These are phyloP conservation scores for Penicillium lagena DNA, from an alignment of 495 filamentous ascomycete genomes.

Conservation along the genomic window DNA sequence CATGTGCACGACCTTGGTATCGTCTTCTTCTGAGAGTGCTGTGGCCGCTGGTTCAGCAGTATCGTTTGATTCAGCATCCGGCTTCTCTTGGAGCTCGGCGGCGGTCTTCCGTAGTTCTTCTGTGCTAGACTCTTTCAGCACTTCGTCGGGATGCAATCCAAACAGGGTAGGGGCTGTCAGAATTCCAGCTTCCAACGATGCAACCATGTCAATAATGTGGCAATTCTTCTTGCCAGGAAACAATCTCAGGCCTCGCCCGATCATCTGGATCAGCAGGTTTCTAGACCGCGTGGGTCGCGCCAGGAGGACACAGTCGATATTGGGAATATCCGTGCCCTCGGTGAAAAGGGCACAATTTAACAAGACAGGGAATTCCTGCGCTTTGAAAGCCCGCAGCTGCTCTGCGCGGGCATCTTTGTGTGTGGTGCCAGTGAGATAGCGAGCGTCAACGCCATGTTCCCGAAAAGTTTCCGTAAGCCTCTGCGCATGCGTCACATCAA, in stretches of 20 bases:
- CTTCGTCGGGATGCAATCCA: conserved; percentile 78
- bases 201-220: conserved; percentile 95
- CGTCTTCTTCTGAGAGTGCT: conserved; percentile 4
- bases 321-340: conserved; percentile 95
- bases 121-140: conserved; percentile 57
- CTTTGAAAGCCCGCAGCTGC: conserved; percentile 65
- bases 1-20: conserved; percentile 44
- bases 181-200: conserved; percentile 71
- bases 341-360: conserved; percentile 96
- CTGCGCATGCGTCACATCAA: conserved; percentile 74
- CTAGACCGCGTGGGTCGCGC: conserved; percentile 84
- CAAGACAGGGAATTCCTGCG: conserved; percentile 75
- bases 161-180: conserved; percentile 89
- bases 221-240: conserved; percentile 78
- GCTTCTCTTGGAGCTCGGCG: neutral
- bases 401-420: conserved; percentile 55
- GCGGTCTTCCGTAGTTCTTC: conserved; percentile 47
- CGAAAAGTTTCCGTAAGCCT: conserved; percentile 71
- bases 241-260: conserved; percentile 85
- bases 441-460: conserved; percentile 70
- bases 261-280: conserved; percentile 95
- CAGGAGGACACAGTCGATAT: conserved; percentile 89
- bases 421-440: conserved; percentile 77
- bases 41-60: neutral
- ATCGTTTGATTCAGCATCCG: neutral